phyloP scores from a whole-genome alignment of 805 yeast genomes.

The Hanseniaspora nectarophila region DNA sequence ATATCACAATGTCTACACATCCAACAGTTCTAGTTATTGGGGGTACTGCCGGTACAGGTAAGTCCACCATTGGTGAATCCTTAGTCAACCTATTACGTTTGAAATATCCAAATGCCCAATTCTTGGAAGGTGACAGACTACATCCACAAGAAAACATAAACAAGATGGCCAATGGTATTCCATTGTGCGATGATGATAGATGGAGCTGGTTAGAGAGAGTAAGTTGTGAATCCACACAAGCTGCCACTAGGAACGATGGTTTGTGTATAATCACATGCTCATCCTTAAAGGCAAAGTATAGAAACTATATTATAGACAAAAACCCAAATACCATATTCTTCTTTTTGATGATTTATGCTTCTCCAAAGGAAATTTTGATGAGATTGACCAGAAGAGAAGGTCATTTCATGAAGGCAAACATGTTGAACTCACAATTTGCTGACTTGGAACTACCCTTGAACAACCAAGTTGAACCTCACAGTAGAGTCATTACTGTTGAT shows the following conservation, averaged over 20 bases:
- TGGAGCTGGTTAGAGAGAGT: slow-evolving; percentile 74
- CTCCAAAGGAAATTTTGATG: slow-evolving; percentile 44
- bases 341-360: slow-evolving; percentile 58
- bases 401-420: slow-evolving; percentile 79
- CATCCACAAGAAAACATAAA: slow-evolving; percentile 64
- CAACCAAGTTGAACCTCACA: slow-evolving; percentile 25
- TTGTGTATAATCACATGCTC: slow-evolving; percentile 65
- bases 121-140: slow-evolving; percentile 73
- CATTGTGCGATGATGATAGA: slow-evolving; percentile 80
- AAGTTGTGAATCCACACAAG: slow-evolving; percentile 31
- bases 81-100: slow-evolving; percentile 31
- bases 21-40: slow-evolving; percentile 52
- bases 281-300: slow-evolving; percentile 60
- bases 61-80: slow-evolving; percentile 58
- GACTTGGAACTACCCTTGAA: slow-evolving; percentile 59
- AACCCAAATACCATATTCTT: slow-evolving; percentile 34
- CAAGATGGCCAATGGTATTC: slow-evolving; percentile 73
- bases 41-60: slow-evolving; percentile 96
- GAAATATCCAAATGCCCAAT: slow-evolving; percentile 36
- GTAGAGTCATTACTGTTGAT: slow-evolving; percentile 26
- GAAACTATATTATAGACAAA: slow-evolving; percentile 44
- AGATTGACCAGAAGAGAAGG: slow-evolving; percentile 55
- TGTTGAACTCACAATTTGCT: slow-evolving; percentile 70
- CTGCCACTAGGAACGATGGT: slow-evolving; percentile 29
- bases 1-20: slow-evolving; percentile 3